Evolutionary conservation across 2,329 filamentous ascomycete genomes (phyloP).

Genomic region (Zarea fungicola): DNA sequence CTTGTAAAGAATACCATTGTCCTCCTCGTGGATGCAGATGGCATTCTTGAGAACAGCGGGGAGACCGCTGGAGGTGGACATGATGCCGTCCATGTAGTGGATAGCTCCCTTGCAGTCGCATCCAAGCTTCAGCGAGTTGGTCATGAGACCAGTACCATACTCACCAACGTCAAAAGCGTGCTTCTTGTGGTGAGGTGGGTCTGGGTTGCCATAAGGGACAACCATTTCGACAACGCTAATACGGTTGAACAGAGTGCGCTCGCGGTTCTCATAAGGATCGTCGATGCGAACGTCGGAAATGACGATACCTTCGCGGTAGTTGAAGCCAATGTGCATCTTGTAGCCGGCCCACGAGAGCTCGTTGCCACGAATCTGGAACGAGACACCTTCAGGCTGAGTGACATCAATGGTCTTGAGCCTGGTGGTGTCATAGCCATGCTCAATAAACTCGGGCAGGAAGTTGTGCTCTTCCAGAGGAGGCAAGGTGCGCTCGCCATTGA

Average conservation of each 20-base stretch:
- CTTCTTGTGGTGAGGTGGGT: conserved; percentile 59
- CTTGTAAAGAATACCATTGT: conserved; percentile 58
- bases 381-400: conserved; percentile 36
- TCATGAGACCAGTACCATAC: conserved; percentile 58
- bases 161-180: conserved; percentile 67
- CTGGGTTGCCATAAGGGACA: conserved; percentile 61
- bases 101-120: conserved; percentile 70
- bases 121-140: conserved; percentile 61
- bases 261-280: conserved; percentile 34
- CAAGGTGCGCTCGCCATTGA: conserved; percentile 44
- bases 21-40: conserved; percentile 33
- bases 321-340: conserved; percentile 68
- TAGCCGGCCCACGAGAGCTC: conserved; percentile 58
- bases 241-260: conserved; percentile 60
- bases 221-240: conserved; percentile 67
- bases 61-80: conserved; percentile 64
- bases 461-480: conserved; percentile 34
- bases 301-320: conserved; percentile 64
- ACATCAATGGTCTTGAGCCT: conserved; percentile 34
- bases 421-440: conserved; percentile 29
- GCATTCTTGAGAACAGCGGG: conserved; percentile 60
- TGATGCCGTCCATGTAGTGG: conserved; percentile 49
- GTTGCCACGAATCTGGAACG: conserved; percentile 42
- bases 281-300: conserved; percentile 66
- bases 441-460: conserved; percentile 32